A percentile compares a stretch with the other conserved stretches of the same genome.
These are phyloP conservation scores for Umbelopsis vinacea DNA, from an alignment of 192 early-diverging fungal genomes.

Conservation along the genomic window DNA sequence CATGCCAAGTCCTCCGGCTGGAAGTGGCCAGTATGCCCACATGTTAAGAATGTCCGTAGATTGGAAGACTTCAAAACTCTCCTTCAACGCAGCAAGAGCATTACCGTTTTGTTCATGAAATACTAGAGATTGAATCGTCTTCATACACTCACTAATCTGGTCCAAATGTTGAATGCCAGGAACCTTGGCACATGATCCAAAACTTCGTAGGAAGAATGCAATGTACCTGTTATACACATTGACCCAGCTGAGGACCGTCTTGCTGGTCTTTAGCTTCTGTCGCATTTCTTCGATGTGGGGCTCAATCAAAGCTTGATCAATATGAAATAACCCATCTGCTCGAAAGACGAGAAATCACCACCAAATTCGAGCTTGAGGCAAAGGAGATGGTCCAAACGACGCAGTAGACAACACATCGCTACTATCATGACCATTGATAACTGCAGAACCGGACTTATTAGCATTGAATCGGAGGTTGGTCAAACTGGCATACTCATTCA, in stretches of 20 bases:
- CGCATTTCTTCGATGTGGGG: constrained; percentile 9
- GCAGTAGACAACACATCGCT: no score
- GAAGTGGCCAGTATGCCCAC: constrained; percentile 29
- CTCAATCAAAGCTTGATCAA: background rate
- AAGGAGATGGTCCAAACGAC: constrained; percentile 4
- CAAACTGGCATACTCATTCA: constrained; percentile 6
- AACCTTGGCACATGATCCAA: constrained; percentile 19
- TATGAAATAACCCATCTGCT: constrained; percentile 6
- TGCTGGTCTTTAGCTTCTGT: background rate
- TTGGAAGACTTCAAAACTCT: background rate
- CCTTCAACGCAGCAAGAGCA: constrained; percentile 9
- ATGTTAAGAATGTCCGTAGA: constrained; percentile 1
- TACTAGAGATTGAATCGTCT: constrained; percentile 15
- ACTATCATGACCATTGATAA: background rate
- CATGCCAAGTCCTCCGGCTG: constrained; percentile 24
- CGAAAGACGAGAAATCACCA: constrained; percentile 21
- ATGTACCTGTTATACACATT: constrained; percentile 27
- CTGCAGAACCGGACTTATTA: constrained; percentile 29
- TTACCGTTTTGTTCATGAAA: constrained; percentile 16
- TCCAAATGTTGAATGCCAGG: constrained; percentile 1
- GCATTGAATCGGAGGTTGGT: constrained; percentile 15
- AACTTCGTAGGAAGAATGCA: constrained; percentile 19
- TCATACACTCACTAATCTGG: background rate
- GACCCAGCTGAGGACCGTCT: constrained; percentile 24
- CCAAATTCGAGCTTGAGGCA: constrained; percentile 15